Evolutionary conservation across 495 filamentous ascomycete genomes (phyloP), one percentile per base, ranked within the genome.

Genomic region (Penicillium dipodomyicola): DNA sequence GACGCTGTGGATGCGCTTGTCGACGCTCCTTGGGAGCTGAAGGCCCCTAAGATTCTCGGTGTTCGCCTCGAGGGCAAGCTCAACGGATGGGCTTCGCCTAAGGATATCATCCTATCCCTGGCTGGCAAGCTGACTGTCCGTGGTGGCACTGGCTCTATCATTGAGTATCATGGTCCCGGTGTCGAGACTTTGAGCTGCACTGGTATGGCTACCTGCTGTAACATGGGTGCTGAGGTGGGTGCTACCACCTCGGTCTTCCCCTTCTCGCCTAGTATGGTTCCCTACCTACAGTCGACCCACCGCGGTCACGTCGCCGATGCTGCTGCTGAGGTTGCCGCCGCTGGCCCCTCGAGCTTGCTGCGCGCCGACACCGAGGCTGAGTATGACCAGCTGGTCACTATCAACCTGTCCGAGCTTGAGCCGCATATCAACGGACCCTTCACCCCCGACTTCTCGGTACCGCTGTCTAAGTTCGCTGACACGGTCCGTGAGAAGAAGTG

Each of bases 401-500:
- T 98, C 67, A 81, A 97, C 75, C 80, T 98, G 39, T 93, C 90
- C 10, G 81, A 82, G 54, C 83, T 98, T 15, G 94, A 98, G 73
- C 94, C 94, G 4, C 94, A 97, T 72, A 90, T 98, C 77, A 98
- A 98, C 73, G 94, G 94, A 6, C 94, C 94, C 30, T 95, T 96
- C 72, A 98, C 94, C 0, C 94, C 94, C 3, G 94, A 98, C 67
- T 76, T 97, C 42, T 95, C 94, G 2, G 96, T 91, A 0, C 94
- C 94, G 4, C 70, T 98, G 32, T 96, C 92, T 29, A 76, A 85
- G 62, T 98, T 98, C 69, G 87, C 89, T 62, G 81, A 91, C 45
- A 86, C 87, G 1, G 91, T 95, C 6, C 80, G 87, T 67, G 79
- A 87, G 65, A 88, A 97, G 70, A 74, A 88, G 32, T 98, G 94